A percentile compares a stretch with the other conserved stretches of the same genome.
Conservation (phyloP, 768 basidiomycete species). For the Leccinum imitatum region DNA sequence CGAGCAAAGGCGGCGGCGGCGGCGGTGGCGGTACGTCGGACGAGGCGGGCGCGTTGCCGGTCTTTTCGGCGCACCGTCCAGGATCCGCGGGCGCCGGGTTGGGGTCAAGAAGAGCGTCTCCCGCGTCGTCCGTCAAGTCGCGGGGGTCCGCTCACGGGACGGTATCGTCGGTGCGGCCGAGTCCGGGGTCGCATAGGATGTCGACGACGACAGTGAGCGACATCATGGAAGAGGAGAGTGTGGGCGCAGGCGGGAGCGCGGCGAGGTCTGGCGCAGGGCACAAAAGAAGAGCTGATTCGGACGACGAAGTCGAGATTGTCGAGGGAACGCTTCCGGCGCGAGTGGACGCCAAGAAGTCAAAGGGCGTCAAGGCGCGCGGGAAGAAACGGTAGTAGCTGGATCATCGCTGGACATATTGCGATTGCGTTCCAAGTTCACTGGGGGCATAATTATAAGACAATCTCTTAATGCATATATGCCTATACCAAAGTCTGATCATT, state of each 20-base stretch:
- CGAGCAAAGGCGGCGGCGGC: constrained; percentile 6
- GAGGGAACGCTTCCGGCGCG: constrained; percentile 46
- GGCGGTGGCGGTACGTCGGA: constrained; percentile 24
- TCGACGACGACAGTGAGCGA: constrained; percentile 48
- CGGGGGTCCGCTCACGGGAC: constrained; percentile 31
- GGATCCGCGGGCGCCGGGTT: constrained; percentile 13
- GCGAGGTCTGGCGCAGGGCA: neutral
- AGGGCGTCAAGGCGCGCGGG: constrained; percentile 36
- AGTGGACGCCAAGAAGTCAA: constrained; percentile 35
- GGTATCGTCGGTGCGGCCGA: constrained; percentile 39
- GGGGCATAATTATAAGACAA: no score
- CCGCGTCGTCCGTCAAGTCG: constrained; percentile 51
- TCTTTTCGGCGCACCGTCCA: constrained; percentile 21
- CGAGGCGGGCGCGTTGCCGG: constrained; percentile 28
- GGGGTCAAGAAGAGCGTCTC: constrained; percentile 42
- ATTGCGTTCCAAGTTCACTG: neutral
- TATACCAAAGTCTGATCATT: no score
- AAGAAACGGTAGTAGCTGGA: constrained; percentile 39
- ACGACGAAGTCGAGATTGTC: constrained; percentile 56
- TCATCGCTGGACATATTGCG: neutral
- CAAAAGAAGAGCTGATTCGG: constrained; percentile 57
- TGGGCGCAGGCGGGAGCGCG: neutral
- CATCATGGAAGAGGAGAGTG: constrained; percentile 41
- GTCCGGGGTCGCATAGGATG: constrained; percentile 46
- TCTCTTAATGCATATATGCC: no score